These are phyloP conservation scores for Areca catechu DNA, from an alignment of 176 grass and related monocot species.

Conservation along the genomic window DNA sequence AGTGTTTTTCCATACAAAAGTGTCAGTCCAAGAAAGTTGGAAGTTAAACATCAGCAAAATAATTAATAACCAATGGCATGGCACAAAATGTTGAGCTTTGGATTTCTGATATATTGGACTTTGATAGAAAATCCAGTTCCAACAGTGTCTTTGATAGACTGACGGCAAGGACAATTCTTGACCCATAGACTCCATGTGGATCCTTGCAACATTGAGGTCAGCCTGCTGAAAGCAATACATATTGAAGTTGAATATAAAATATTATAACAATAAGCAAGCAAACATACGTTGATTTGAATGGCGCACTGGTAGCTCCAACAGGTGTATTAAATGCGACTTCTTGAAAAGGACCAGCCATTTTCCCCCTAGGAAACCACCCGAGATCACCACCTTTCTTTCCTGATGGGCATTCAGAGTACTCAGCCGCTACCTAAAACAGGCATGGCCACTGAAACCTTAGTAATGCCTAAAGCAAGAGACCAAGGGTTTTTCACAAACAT, in stretches of 20 bases:
- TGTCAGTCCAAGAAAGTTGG: not conserved
- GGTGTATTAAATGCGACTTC: slow-evolving; percentile 88
- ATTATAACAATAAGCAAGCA: not conserved
- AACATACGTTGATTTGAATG: slow-evolving; percentile 89
- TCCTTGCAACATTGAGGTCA: too few species aligned
- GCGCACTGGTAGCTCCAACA: slow-evolving; percentile 66
- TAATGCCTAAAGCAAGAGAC: too few species aligned
- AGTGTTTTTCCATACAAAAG: not conserved
- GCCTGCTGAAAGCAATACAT: too few species aligned
- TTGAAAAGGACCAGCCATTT: slow-evolving; percentile 97
- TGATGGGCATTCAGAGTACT: slow-evolving; percentile 91
- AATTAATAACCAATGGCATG: not conserved
- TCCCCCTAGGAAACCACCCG: slow-evolving; percentile 92
- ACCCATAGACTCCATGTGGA: not conserved
- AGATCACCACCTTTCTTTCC: slow-evolving; percentile 98
- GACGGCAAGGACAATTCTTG: not conserved
- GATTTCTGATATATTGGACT: too few species aligned
- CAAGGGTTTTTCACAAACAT: too few species aligned
- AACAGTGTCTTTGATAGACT: too few species aligned
- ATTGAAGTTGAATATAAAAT: not conserved
- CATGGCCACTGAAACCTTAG: not conserved
- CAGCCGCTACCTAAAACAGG: slow-evolving; percentile 46
- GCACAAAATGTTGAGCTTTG: too few species aligned
- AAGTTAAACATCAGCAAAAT: not conserved
- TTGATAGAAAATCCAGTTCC: too few species aligned